Percentiles rank a stretch among this genome's conserved stretches.
Conservation (phyloP, 768 basidiomycete genomes). For the Suillus subaureus region DNA sequence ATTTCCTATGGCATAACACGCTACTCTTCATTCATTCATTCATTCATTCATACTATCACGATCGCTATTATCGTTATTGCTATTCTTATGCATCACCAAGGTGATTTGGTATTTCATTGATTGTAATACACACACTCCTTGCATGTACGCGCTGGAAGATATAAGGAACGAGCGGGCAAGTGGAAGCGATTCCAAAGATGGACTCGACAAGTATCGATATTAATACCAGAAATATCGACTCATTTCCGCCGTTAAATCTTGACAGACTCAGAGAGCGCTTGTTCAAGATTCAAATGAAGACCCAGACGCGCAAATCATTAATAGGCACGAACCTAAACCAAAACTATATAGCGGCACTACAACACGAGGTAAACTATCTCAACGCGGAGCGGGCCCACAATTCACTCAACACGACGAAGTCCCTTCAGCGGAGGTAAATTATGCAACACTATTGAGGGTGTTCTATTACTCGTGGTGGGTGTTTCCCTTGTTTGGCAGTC, state of each 20-base stretch:
- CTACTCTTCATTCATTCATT: neutral
- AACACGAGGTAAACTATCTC: neutral
- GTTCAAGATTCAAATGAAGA: neutral
- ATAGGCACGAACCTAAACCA: neutral
- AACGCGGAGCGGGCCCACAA: neutral
- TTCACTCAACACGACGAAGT: neutral
- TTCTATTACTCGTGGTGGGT: no score
- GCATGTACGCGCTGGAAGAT: no score
- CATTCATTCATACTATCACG: neutral
- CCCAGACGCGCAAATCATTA: neutral
- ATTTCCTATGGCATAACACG: neutral
- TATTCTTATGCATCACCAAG: neutral
- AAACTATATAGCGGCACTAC: neutral
- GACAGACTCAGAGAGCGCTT: neutral
- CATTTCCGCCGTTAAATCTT: neutral
- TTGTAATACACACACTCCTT: neutral
- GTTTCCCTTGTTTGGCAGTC: no score
- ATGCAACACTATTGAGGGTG: neutral
- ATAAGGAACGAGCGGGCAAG: neutral
- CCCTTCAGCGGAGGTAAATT: neutral
- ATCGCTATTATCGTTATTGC: neutral
- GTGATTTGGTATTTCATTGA: neutral
- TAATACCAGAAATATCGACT: neutral
- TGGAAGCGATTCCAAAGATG: neutral
- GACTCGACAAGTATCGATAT: neutral